Evolutionary conservation across 1,284 basidiomycete genomes (phyloP), one percentile per base, ranked within the genome.

Genomic region (Pisolithus thermaeus): DNA sequence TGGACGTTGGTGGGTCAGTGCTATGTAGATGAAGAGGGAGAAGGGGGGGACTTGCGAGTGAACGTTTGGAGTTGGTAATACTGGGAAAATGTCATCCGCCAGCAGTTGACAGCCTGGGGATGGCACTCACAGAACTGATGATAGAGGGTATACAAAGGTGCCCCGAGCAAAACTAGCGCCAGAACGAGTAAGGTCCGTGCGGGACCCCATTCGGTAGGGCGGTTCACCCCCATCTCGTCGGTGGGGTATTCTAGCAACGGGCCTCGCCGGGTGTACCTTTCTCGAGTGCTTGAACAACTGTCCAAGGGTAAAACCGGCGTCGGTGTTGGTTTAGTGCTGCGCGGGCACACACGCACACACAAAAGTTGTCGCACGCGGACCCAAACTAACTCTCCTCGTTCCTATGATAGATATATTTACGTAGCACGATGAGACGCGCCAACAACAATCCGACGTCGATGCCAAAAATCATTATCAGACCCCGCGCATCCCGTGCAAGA

Each of bases 401-500:
- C 4, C 2, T 30, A 30, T 3, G n/a, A n/a, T n/a, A n/a, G 12
- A 32, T 12, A 2, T 12, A 3, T 3, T 14, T n/a, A n/a, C n/a
- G n/a, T n/a, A n/a, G n/a, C n/a, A 35, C 12, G 32, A 64, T 68
- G 66, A 68, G 61, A 35, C 63, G 66, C 38, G 7, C 32, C 12
- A 35, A 22, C 16, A 46, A 53, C 39, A 53, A 51, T 7, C 59
- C 59, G 35, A 64, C 58, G 3, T 55, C 60, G 16, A 56, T 53
- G 12, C 62, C 60, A 25, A 80, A 78, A 70, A 81, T 80, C 51
- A 73, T 80, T 37, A 77, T 80, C 54, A 80, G 75, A 57, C 72
- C 77, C 3, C 72, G 77, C 46, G 54, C 66, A 30, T 57, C 69
- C 50, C 59, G 60, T 50, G 59, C 66, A 28, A 60, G 63, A 39